Base-by-base conservation (phyloP, 768 basidiomycete genomes). In the Rickenella mellea region DNA sequence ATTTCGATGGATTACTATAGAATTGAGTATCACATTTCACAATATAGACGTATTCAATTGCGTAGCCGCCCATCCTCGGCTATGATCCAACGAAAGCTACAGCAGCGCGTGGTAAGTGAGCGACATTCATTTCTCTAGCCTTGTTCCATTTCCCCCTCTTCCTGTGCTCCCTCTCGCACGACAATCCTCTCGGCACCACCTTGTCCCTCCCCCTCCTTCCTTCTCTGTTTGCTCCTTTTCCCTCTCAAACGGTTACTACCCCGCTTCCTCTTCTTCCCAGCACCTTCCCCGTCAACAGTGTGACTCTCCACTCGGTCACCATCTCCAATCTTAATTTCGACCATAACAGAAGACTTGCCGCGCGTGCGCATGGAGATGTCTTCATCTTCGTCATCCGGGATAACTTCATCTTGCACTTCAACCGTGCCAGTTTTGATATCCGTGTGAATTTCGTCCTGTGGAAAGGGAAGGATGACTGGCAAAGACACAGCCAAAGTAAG, bases 331-430 rank as follows among this genome's bases (percentile, higher is more conserved):
- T 62, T 76, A 36, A 89, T 65, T 21, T 58, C 58, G 20, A 84
- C 59, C 38, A 67, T 69, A 27, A 89, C 64, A 12, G 76, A 75
- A 12, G 84, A 86, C 56, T 89, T 90, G 45, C 71, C 69, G 39
- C 87, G 71, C 17, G 75, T 78, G 47, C 73, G 71, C 42, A 69
- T 66, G 14, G 60, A 60, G 48, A 85, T 77, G 17, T 69, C 68
- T 45, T 88, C 80, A 39, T 82, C 79, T 32, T 83, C 79, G 48
- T 84, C 78, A 1, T 76, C 76, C 0, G 86, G 89, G 15, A 82
- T 55, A 7, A 92, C 54, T 62, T 92, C 91, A 49, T 94, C 91
- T 47, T 76, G 70, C 14, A 89, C 76, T 49, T 79, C 75, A 26
- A 82, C 69, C 0, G 84, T 82, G 4, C 80, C 80, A 0, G 87